Percentiles rank a stretch among this genome's conserved stretches.
Conservation (phyloP, 768 basidiomycete species). For the Coprinopsis strossmayeri region DNA sequence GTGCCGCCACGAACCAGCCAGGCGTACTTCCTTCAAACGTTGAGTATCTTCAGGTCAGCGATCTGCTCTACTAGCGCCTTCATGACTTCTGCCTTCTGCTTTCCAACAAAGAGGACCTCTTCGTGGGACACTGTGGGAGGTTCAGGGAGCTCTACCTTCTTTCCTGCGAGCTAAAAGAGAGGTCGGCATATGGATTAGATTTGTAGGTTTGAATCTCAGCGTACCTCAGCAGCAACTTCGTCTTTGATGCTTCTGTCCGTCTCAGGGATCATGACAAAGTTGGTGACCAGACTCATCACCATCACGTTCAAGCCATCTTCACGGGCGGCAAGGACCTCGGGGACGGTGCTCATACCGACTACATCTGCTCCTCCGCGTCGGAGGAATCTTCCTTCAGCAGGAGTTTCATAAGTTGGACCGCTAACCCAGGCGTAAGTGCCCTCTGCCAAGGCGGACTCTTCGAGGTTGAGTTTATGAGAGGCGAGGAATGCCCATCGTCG, state of each 20-base stretch:
- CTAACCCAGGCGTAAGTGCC: conserved; percentile 88
- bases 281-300: conserved; percentile 82
- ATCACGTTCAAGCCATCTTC: conserved; percentile 71
- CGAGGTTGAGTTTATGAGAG: conserved; percentile 52
- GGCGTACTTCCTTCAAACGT: no score
- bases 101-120: conserved; percentile 66
- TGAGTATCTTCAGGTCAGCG: conserved; percentile 26
- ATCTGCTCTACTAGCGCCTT: conserved; percentile 61
- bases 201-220: conserved; percentile 13
- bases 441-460: conserved; percentile 56
- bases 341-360: conserved; percentile 93
- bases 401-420: conserved; percentile 87
- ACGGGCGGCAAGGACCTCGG: conserved; percentile 77
- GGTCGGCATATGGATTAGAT: neutral
- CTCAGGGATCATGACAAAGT: conserved; percentile 71
- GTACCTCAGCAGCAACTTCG: conserved; percentile 73
- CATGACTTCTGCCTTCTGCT: conserved; percentile 66
- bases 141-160: conserved; percentile 31
- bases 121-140: conserved; percentile 63
- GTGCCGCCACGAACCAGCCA: no score
- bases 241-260: conserved; percentile 62
- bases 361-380: conserved; percentile 74
- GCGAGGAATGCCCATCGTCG: conserved; percentile 72
- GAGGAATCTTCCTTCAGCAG: conserved; percentile 79
- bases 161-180: conserved; percentile 52